Conservation (phyloP, 148 eudicot genomes). For the Nepenthes gracilis region DNA sequence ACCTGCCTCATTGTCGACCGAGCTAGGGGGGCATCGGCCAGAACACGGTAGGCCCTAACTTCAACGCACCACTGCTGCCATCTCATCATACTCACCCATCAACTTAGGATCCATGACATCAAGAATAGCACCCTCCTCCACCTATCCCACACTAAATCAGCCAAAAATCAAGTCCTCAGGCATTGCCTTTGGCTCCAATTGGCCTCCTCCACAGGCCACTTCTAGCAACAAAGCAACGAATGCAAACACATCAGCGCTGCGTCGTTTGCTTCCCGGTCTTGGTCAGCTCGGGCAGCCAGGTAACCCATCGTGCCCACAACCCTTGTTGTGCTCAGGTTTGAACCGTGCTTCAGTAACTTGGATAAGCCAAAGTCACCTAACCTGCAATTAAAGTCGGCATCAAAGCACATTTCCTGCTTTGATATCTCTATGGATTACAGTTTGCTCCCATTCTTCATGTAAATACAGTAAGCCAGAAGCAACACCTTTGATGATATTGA, state of each 20-base stretch:
- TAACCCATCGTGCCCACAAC: conserved; percentile 91
- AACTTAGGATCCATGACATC: conserved; percentile 59
- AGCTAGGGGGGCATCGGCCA: conserved; percentile 21
- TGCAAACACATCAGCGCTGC: conserved; percentile 64
- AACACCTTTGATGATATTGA: too few relatives aligned
- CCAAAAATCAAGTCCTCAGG: conserved; percentile 71
- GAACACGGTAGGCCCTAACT: conserved; percentile 73
- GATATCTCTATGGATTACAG: too few relatives aligned
- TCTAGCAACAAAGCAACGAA: conserved; percentile 82
- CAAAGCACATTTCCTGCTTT: conserved; percentile 39
- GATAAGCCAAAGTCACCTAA: conserved; percentile 80
- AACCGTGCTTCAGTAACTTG: conserved; percentile 62
- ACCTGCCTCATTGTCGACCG: conserved; percentile 73
- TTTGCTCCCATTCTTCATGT: conserved; percentile 1
- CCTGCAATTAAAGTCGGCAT: conserved; percentile 48
- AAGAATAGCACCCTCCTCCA: conserved; percentile 48
- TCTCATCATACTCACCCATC: conserved; percentile 40
- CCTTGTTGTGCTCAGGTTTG: conserved; percentile 57
- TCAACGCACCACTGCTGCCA: conserved; percentile 38
- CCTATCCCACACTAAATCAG: conserved; percentile 75
- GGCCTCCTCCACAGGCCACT: conserved; percentile 82
- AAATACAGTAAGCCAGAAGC: too few relatives aligned
- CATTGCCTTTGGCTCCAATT: conserved; percentile 47
- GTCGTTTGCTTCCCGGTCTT: conserved; percentile 79
- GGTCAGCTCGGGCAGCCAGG: conserved; percentile 72